Evolutionary conservation across 495 filamentous ascomycete species (phyloP).

Genomic region (Haplographium delicatum): DNA sequence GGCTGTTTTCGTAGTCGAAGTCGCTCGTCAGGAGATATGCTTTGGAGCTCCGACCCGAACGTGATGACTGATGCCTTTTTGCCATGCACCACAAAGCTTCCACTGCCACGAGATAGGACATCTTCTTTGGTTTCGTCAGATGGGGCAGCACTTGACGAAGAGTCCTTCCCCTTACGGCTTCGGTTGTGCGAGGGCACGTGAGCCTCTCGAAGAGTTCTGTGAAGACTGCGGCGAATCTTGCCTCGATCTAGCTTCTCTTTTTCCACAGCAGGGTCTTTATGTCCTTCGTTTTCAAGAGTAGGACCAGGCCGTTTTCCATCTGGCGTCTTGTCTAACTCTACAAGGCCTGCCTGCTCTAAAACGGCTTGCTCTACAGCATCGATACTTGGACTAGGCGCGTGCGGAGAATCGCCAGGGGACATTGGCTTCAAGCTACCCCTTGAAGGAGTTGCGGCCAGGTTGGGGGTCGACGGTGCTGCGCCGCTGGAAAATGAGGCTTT

Average conservation of each 20-base stretch:
- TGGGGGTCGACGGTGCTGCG: constrained; percentile 19
- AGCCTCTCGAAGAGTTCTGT: constrained; percentile 84
- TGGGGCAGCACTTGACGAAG: constrained; percentile 52
- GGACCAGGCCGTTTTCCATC: constrained; percentile 15
- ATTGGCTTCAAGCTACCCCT: constrained; percentile 20
- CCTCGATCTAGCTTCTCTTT: constrained; percentile 43
- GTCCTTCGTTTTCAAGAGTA: constrained; percentile 22
- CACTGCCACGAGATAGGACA: constrained; percentile 67
- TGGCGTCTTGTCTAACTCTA: constrained; percentile 24
- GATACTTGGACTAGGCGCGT: constrained; percentile 26
- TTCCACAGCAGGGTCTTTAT: constrained; percentile 30
- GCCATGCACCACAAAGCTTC: constrained; percentile 92
- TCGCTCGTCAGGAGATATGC: constrained; percentile 72
- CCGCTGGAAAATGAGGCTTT: constrained; percentile 19
- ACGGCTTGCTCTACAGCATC: constrained; percentile 45
- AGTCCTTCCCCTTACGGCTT: constrained; percentile 72
- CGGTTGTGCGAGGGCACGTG: constrained; percentile 60
- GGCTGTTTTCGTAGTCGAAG: constrained; percentile 37
- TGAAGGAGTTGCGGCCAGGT: constrained; percentile 12
- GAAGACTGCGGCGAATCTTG: constrained; percentile 76
- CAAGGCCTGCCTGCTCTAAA: constrained; percentile 46
- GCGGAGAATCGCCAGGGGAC: constrained; percentile 19
- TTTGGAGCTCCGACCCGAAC: constrained; percentile 86
- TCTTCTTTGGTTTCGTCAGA: constrained; percentile 66
- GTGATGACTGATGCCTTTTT: constrained; percentile 97